phyloP scores from a whole-genome alignment of 345 rosid genomes.

The Eucalyptus urophylla region DNA sequence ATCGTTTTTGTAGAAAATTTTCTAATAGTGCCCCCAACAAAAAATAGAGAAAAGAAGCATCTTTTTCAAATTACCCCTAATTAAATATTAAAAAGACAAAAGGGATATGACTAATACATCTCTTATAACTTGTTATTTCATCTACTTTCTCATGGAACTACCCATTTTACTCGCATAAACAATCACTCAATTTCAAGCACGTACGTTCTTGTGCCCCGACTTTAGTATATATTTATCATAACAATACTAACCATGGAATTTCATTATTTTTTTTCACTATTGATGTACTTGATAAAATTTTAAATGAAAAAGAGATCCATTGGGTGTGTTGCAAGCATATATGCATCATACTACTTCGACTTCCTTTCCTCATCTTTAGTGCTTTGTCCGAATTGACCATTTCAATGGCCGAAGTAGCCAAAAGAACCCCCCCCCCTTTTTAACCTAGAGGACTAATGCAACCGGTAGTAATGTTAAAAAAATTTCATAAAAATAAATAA shows the following conservation, averaged over 20 bases:
- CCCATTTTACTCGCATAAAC: background rate
- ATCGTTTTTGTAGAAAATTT: background rate
- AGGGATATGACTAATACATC: background rate
- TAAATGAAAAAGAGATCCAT: background rate
- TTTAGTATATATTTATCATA: background rate
- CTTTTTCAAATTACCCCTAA: background rate
- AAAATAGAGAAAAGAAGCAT: background rate
- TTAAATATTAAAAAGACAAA: background rate
- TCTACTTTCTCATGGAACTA: background rate
- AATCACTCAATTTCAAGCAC: background rate
- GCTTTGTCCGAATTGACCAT: background rate
- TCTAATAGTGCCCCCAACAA: background rate
- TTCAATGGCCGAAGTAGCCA: background rate
- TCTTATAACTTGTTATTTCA: background rate
- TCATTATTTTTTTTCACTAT: background rate
- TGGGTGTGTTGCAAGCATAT: background rate
- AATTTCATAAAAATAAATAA: background rate
- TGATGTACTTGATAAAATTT: background rate
- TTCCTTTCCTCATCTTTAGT: background rate
- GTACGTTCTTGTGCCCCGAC: background rate
- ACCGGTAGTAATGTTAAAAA: background rate
- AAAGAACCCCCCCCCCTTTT: fast-evolving
- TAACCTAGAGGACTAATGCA: too few relatives aligned
- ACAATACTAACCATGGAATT: background rate
- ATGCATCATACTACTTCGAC: background rate